Evolutionary conservation across 345 rosid species (phyloP), one percentile per base, ranked within the genome.

Genomic region (Moringa oleifera): DNA sequence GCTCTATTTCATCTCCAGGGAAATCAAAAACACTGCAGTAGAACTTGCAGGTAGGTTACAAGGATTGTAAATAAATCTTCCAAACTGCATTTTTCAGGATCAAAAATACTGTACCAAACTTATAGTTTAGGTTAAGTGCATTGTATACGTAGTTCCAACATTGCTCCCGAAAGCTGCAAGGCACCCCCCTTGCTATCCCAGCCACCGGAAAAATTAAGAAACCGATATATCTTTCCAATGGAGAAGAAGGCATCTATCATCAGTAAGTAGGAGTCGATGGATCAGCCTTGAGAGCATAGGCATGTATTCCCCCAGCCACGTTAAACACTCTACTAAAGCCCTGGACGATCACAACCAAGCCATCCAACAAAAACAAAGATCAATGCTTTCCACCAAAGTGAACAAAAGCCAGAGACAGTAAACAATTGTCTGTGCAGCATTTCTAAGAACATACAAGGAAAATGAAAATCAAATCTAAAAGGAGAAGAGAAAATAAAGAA

Each of bases 261-360:
- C 78, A 85, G 76, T 92, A 92, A 1, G 85, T 89, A 56, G 98
- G 98, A 31, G 87, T 63, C 12, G 98, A 79, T 45, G 86, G 83
- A 69, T 92, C 95, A 53, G 69, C 96, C 74, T 75, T 79, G 68
- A 71, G 75, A 52, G 96, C 86, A 49, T 87, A 89, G 0, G 86
- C 91, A 62, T 84, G 95, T 51, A 92, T 89, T 74, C 96, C 96
- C 22, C 98, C 98, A 6, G 88, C 73, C 12, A 89, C 51, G 46
- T 89, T 92, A 61, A 68, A 87, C 41, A 89, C 83, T 70, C 79
- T 85, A 82, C 61, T 87, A 68, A 89, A 92, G 47, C 96, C 96
- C 95, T 92, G 81, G 55, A 75, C 33, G 73, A 54, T 37, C 51
- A 68, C 47, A 66, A 51, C 3, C 6, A 23, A 52, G 47, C 41